Percentiles rank a stretch among this genome's conserved stretches.
Evolutionary conservation across 768 basidiomycete genomes (phyloP).

Genomic region (Podaxis sp.): DNA sequence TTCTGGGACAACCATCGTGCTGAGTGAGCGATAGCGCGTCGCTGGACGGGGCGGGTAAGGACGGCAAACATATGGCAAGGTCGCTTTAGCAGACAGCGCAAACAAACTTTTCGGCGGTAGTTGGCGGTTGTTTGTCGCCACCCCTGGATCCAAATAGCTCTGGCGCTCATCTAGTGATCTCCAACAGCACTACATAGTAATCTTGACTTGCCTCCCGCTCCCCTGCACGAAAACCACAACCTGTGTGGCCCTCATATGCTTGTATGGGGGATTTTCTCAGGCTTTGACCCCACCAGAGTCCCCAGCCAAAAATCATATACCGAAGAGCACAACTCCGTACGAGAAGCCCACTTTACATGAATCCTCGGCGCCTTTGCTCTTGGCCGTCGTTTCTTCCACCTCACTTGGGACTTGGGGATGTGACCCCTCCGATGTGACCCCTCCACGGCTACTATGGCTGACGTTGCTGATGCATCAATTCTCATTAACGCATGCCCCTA

Average conservation of each 20-base stretch:
- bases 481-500: too few relatives aligned
- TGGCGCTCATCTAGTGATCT: background rate
- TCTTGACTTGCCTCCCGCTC: background rate
- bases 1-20: constrained; percentile 37
- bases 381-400: background rate
- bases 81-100: constrained; percentile 7
- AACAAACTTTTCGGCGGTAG: constrained; percentile 8
- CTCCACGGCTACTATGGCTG: too few relatives aligned
- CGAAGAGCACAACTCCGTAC: background rate
- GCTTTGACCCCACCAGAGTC: background rate
- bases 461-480: too few relatives aligned
- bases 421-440: too few relatives aligned
- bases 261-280: background rate
- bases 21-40: constrained; percentile 31
- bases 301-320: background rate
- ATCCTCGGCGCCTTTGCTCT: background rate
- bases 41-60: constrained; percentile 34
- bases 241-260: background rate
- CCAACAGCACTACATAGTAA: background rate
- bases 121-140: constrained; percentile 6
- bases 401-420: background rate
- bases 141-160: background rate
- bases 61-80: constrained; percentile 29
- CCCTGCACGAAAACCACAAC: background rate
- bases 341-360: background rate